Evolutionary conservation across 495 filamentous ascomycete genomes (phyloP), one percentile per base, ranked within the genome.

Genomic region (Neurospora tetraspora): DNA sequence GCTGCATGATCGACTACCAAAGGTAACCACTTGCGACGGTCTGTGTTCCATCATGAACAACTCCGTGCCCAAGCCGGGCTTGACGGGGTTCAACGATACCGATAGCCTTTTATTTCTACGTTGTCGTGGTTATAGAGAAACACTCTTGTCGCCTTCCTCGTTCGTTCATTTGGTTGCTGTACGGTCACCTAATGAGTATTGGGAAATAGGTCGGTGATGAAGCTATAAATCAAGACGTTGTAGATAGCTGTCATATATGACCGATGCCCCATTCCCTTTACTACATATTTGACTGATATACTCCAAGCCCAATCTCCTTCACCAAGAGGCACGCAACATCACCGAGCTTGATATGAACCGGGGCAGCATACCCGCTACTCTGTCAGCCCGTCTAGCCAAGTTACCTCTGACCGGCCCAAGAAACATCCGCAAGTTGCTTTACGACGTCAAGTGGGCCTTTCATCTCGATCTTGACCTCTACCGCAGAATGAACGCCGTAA

Each of bases 1-100:
- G 71, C 65, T 72, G 70, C 77, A 37, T 73, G 77, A 80, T 80
- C 77, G 73, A 74, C 75, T 73, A 36, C 74, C 65, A 76, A 74
- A 76, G 23, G 61, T 73, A 74, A 73, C 73, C 23, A 36, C 71
- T 77, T 81, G 76, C 71, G 70, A 81, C 80, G 76, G 37, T 43
- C 72, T 73, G 68, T 73, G 79, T 81, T 79, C 73, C 80, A 81
- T 72, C 74, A 76, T 18, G 23, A 34, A 61, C 2, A 18, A 7
- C 27, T 61, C 53, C 53, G 5, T 61, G 23, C 53, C 23, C 12
- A 61, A 31, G 0, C 53, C 53, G 27, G 27, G 11, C 14, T 18
- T 8, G 14, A 31, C 53, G 27, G 27, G 12, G 27, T 61, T 18
- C 27, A 31, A 14, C 12, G 6, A 31, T 61, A 34, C 27, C 53